Conservation (phyloP, 768 basidiomycete genomes). For the Clathrus columnatus region DNA sequence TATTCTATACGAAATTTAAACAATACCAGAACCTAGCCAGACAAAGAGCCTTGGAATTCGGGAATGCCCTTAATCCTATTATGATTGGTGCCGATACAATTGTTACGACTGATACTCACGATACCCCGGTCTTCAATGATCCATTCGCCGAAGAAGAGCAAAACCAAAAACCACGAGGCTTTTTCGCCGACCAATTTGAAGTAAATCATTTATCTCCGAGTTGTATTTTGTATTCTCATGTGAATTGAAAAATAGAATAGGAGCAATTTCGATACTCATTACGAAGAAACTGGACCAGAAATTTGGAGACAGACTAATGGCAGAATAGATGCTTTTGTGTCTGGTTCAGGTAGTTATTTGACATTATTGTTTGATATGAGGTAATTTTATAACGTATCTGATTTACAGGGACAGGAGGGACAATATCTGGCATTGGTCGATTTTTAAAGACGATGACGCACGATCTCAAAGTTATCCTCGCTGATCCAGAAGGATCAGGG, state of each 20-base stretch:
- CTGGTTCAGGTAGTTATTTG: slow-evolving; percentile 61
- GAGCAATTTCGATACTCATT: slow-evolving; percentile 88
- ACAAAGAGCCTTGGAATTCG: slow-evolving; percentile 69
- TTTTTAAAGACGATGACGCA: slow-evolving; percentile 72
- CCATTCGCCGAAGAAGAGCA: slow-evolving; percentile 30
- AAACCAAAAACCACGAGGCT: slow-evolving; percentile 56
- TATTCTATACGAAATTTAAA: not conserved
- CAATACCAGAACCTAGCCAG: slow-evolving; percentile 75
- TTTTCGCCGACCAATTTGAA: slow-evolving; percentile 97
- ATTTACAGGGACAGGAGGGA: slow-evolving; percentile 85
- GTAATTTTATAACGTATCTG: not conserved
- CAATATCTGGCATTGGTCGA: slow-evolving; percentile 75
- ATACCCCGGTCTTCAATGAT: slow-evolving; percentile 22
- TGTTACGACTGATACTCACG: slow-evolving; percentile 40
- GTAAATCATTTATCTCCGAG: slow-evolving; percentile 19
- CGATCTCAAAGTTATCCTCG: slow-evolving; percentile 59
- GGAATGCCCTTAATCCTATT: slow-evolving; percentile 25
- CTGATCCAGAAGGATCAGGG: slow-evolving; percentile 92
- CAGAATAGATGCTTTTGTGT: slow-evolving; percentile 72
- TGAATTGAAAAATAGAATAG: slow-evolving; percentile 71
- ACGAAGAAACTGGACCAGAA: slow-evolving; percentile 84
- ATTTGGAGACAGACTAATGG: slow-evolving; percentile 92
- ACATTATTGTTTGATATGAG: slow-evolving; percentile 8
- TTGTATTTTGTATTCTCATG: not conserved
- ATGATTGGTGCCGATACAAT: not conserved